These are phyloP conservation scores for Nyssa sinensis DNA, from an alignment of 148 eudicot species.

Conservation along the genomic window DNA sequence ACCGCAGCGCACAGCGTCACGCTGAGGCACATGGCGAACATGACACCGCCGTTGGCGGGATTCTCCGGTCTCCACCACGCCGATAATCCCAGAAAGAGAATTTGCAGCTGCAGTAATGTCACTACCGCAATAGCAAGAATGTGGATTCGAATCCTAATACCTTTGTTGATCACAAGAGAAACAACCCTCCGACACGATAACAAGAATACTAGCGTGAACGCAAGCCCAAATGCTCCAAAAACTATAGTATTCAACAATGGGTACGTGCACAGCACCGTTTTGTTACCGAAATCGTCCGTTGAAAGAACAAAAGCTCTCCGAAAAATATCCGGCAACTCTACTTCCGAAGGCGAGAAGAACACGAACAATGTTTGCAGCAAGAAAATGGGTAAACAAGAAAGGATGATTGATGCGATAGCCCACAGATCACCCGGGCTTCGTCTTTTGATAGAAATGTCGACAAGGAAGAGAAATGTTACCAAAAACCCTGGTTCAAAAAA, in stretches of 20 bases:
- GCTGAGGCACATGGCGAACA: conserved; percentile 30
- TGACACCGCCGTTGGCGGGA: conserved; percentile 20
- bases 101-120: conserved; percentile 40
- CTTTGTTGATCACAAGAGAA: conserved; percentile 61
- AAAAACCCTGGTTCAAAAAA: conserved; percentile 64
- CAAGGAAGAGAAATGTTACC: conserved; percentile 48
- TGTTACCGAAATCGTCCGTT: conserved; percentile 9
- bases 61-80: conserved; percentile 47
- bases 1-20: conserved; percentile 37
- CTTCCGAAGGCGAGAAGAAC: conserved; percentile 21
- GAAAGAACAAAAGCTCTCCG: conserved; percentile 25
- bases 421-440: conserved; percentile 26
- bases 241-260: conserved; percentile 41
- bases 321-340: conserved; percentile 27
- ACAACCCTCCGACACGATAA: conserved; percentile 56
- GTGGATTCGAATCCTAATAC: conserved; percentile 39
- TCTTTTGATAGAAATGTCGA: conserved; percentile 48
- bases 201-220: conserved; percentile 35
- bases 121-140: conserved; percentile 33
- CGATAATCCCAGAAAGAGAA: conserved; percentile 31
- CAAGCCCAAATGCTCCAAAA: conserved; percentile 39
- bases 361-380: conserved; percentile 22
- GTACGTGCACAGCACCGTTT: conserved; percentile 45
- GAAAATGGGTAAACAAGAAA: conserved; percentile 37
- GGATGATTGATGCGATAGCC: conserved; percentile 30